These are phyloP conservation scores for Pyrus bretschneideri DNA, from an alignment of 306 rosid genomes.

Conservation along the genomic window DNA sequence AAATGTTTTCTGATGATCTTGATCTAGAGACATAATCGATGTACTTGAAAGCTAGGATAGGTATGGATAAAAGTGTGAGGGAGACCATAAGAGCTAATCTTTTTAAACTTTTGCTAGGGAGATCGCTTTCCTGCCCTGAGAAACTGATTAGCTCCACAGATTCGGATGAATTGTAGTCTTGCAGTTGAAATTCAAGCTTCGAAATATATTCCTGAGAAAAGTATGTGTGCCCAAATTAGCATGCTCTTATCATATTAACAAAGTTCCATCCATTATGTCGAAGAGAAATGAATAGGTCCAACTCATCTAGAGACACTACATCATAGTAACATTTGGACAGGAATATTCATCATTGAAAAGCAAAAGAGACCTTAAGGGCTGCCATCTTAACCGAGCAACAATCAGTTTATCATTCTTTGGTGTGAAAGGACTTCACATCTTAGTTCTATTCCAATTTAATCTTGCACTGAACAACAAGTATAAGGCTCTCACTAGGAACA, in stretches of 20 bases:
- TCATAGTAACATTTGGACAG: not conserved
- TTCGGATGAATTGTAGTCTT: constrained; percentile 28
- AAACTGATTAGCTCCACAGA: constrained; percentile 23
- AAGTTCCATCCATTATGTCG: not conserved
- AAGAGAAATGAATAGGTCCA: not conserved
- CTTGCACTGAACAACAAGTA: not conserved
- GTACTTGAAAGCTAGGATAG: constrained; percentile 48
- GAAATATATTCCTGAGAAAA: constrained; percentile 49
- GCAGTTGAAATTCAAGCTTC: constrained; percentile 36
- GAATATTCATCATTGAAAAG: not conserved
- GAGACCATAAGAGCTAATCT: constrained; percentile 49
- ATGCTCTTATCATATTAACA: not conserved
- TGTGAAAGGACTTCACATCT: not conserved
- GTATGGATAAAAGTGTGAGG: constrained; percentile 41
- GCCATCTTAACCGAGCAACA: not conserved
- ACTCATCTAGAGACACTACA: not conserved
- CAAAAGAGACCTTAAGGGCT: not conserved
- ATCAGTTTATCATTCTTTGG: not conserved
- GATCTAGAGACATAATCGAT: constrained; percentile 56
- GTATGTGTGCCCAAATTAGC: not conserved
- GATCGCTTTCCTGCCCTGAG: constrained; percentile 21
- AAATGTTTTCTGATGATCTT: constrained; percentile 42
- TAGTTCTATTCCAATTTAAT: not conserved
- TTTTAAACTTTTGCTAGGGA: constrained; percentile 35
- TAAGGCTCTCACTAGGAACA: not conserved